phyloP scores from a whole-genome alignment of 1,284 basidiomycete genomes.

The Inonotus hispidus region DNA sequence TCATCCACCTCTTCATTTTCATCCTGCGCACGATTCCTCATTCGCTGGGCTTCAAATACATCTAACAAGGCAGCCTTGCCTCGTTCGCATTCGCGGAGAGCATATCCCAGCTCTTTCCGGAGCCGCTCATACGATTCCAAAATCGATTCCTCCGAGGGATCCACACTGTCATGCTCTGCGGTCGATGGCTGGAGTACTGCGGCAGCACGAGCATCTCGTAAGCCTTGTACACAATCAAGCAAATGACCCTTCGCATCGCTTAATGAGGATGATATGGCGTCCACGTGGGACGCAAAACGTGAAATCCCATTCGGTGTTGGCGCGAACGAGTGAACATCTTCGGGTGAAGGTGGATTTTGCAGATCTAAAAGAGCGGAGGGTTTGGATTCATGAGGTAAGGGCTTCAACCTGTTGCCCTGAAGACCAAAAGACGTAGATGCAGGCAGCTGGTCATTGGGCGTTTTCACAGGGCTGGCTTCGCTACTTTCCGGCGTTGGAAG shows the following conservation, averaged over 20 bases:
- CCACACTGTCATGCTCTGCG: constrained; percentile 23
- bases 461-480: not conserved
- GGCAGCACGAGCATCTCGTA: constrained; percentile 36
- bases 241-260: constrained; percentile 62
- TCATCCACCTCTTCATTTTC: constrained; percentile 10
- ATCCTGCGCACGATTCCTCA: constrained; percentile 26
- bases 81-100: constrained; percentile 72
- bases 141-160: constrained; percentile 37
- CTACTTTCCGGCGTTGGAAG: constrained; percentile 37
- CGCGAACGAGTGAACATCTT: constrained; percentile 48
- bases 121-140: constrained; percentile 66
- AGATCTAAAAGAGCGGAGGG: constrained; percentile 2
- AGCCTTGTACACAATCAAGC: constrained; percentile 48
- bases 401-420: not conserved
- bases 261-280: constrained; percentile 58
- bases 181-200: constrained; percentile 21
- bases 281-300: constrained; percentile 65
- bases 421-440: not conserved
- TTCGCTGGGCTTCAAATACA: constrained; percentile 42
- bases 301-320: constrained; percentile 61
- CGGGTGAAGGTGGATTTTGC: constrained; percentile 24
- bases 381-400: constrained; percentile 17
- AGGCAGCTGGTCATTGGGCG: not conserved
- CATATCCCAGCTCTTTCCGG: constrained; percentile 67
- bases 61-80: constrained; percentile 59